These are phyloP conservation scores for Kondoa subrosea DNA, from an alignment of 768 basidiomycete genomes.

Conservation along the genomic window DNA sequence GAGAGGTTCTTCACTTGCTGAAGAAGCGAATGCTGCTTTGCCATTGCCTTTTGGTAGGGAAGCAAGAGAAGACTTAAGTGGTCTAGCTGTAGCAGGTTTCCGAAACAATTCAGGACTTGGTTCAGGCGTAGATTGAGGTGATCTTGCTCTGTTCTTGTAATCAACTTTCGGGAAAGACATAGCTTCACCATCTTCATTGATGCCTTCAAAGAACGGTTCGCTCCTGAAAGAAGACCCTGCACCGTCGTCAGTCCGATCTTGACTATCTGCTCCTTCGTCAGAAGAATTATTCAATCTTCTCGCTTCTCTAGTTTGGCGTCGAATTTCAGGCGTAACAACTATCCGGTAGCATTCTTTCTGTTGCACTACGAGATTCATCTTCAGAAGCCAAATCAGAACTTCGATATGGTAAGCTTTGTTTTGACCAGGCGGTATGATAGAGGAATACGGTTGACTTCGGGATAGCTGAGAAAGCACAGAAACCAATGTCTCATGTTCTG, in stretches of 20 bases:
- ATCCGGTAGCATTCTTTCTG: slow-evolving; percentile 73
- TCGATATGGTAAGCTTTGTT: slow-evolving; percentile 55
- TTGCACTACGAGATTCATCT: slow-evolving; percentile 65
- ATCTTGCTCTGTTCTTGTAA: neutral
- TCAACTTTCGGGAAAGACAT: neutral
- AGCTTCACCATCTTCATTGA: neutral
- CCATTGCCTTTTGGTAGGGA: neutral
- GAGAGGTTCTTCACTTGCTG: neutral
- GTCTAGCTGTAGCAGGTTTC: neutral
- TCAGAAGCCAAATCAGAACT: slow-evolving; percentile 79
- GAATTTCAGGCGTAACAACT: slow-evolving; percentile 58
- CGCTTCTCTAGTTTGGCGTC: slow-evolving; percentile 22
- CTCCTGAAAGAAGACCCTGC: neutral
- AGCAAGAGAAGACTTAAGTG: neutral
- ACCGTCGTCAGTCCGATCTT: neutral
- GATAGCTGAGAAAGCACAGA: slow-evolving; percentile 60
- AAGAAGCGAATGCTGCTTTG: neutral
- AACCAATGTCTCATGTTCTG: slow-evolving; percentile 52
- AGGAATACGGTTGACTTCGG: slow-evolving; percentile 53
- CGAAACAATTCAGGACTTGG: neutral
- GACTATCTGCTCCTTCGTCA: neutral
- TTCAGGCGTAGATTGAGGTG: neutral
- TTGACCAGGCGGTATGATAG: slow-evolving; percentile 50
- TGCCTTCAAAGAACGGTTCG: neutral
- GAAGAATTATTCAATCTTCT: neutral